A percentile compares a stretch with the other conserved stretches of the same genome.
Conservation (phyloP, 495 filamentous ascomycete species). For the Podospora anserina region DNA sequence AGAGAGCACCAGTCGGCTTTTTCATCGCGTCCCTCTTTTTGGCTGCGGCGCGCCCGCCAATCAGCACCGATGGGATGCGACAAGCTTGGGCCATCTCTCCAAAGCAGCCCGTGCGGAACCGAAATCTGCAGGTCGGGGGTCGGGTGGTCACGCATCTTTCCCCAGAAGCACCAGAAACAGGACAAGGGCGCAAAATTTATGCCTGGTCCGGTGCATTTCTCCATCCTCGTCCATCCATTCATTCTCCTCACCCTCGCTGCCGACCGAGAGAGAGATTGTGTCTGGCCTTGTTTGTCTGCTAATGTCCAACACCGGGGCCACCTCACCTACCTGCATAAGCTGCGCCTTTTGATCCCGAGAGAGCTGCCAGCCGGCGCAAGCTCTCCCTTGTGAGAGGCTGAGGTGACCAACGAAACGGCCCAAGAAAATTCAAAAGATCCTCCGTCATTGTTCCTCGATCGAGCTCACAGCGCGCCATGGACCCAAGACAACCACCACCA, state of each 20-base stretch:
- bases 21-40: constrained; percentile 14
- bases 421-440: constrained; percentile 3
- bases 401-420: background rate
- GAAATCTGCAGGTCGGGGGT: constrained; percentile 23
- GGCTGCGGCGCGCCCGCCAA: constrained; percentile 10
- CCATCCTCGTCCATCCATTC: too few species aligned
- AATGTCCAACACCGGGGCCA: background rate
- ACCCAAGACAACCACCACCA: constrained; percentile 42
- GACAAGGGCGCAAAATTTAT: constrained; percentile 23
- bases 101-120: constrained; percentile 16
- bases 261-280: background rate
- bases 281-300: background rate
- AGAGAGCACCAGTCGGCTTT: constrained; percentile 12
- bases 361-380: background rate
- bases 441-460: constrained; percentile 21
- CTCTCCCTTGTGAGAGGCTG: background rate
- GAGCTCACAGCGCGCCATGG: constrained; percentile 28
- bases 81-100: constrained; percentile 15
- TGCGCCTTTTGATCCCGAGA: background rate
- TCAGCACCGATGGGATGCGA: constrained; percentile 8
- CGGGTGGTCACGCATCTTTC: constrained; percentile 20
- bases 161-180: constrained; percentile 14
- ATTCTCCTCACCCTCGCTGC: background rate
- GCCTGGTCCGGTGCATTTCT: constrained; percentile 10
- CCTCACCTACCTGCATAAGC: background rate